phyloP scores from a whole-genome alignment of 2,329 filamentous ascomycete species.

The Coniochaeta ligniaria region DNA sequence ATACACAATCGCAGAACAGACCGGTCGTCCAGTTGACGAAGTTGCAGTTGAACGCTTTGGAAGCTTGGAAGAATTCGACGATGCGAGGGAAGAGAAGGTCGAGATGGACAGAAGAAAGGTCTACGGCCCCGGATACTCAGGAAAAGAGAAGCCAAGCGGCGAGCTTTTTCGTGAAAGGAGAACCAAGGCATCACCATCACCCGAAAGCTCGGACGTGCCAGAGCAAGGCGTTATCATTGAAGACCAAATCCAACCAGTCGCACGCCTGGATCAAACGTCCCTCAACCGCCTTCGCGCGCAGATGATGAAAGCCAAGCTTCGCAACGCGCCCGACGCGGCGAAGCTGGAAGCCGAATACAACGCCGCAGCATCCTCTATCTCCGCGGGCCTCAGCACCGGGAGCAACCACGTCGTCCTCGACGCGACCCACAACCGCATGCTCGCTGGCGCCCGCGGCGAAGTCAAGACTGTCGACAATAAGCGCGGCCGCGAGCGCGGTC shows the following conservation, averaged over 20 bases:
- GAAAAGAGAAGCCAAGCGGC: conserved; percentile 80
- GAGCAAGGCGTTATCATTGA: conserved; percentile 54
- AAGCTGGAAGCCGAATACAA: conserved; percentile 82
- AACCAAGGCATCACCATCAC: conserved; percentile 34
- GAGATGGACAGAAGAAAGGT: conserved; percentile 76
- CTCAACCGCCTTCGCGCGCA: conserved; percentile 88
- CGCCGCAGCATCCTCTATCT: conserved; percentile 46
- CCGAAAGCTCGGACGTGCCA: conserved; percentile 22
- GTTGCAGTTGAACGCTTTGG: conserved; percentile 79
- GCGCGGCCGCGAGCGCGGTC: conserved; percentile 75
- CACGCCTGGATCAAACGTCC: conserved; percentile 64
- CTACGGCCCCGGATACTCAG: conserved; percentile 79
- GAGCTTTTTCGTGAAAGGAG: conserved; percentile 77
- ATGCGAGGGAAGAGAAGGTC: conserved; percentile 86
- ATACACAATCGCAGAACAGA: conserved; percentile 72
- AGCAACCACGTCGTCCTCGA: conserved; percentile 68
- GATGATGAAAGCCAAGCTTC: conserved; percentile 92
- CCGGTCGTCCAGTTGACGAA: conserved; percentile 66
- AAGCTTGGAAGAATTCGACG: conserved; percentile 76
- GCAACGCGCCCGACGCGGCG: conserved; percentile 65
- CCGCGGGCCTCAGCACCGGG: conserved; percentile 41
- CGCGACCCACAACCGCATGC: conserved; percentile 82
- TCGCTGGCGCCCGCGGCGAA: conserved; percentile 67
- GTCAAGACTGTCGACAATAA: conserved; percentile 73
- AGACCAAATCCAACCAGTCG: conserved; percentile 36